A percentile compares a stretch with the other conserved stretches of the same genome.
Conservation (phyloP, 345 rosid species). For the Dipteronia dyeriana region DNA sequence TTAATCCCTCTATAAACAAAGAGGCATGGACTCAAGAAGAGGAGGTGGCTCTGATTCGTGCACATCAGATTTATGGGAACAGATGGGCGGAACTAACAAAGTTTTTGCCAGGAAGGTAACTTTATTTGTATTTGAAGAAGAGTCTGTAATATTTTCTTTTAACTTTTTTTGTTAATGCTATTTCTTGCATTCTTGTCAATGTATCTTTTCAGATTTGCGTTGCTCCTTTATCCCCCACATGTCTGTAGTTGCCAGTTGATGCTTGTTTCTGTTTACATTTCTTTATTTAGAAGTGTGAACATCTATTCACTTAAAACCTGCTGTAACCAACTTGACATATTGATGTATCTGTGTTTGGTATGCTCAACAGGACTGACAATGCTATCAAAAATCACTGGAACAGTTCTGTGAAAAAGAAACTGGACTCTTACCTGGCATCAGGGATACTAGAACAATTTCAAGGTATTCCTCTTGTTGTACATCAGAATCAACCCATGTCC, state of each 20-base stretch:
- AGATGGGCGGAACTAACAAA: constrained; percentile 98
- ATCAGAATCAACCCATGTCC: constrained; percentile 54
- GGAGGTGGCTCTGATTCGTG: constrained; percentile 92
- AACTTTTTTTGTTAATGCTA: not conserved
- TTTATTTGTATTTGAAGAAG: constrained; percentile 15
- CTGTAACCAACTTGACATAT: not conserved
- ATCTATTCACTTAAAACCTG: not conserved
- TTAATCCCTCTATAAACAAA: constrained; percentile 91
- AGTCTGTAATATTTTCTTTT: not conserved
- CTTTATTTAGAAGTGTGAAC: constrained; percentile 1
- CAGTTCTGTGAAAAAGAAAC: constrained; percentile 98
- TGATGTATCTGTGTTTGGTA: constrained; percentile 27
- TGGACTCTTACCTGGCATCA: constrained; percentile 87
- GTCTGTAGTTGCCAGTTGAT: constrained; percentile 1
- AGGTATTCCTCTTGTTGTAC: constrained; percentile 53
- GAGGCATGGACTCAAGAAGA: constrained; percentile 99
- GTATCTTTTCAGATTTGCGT: not conserved
- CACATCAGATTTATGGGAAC: constrained; percentile 96
- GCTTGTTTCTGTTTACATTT: not conserved
- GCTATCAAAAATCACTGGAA: constrained; percentile 99
- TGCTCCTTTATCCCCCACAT: not conserved
- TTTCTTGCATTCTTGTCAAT: not conserved
- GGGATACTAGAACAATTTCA: constrained; percentile 86
- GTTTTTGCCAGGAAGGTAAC: constrained; percentile 98
- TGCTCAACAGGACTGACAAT: constrained; percentile 90